Conservation (phyloP, 2,329 filamentous ascomycete species). For the Colletotrichum orchidophilum region DNA sequence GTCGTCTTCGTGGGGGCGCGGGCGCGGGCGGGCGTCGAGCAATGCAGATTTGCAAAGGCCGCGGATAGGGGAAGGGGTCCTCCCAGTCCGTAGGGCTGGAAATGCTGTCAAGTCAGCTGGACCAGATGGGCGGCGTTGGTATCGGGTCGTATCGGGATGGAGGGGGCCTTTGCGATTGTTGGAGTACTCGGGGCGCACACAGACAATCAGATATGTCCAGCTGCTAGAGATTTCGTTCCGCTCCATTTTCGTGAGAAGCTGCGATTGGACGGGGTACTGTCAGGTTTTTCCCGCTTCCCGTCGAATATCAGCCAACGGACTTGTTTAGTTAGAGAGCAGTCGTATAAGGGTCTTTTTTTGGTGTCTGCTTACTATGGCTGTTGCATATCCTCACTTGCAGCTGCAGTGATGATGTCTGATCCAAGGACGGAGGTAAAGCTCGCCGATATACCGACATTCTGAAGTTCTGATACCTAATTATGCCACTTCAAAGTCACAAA, state of each 20-base stretch:
- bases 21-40: neutral
- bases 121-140: slow-evolving; percentile 21
- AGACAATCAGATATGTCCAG: neutral
- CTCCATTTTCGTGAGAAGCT: slow-evolving; percentile 19
- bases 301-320: neutral
- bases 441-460: neutral
- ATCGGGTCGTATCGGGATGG: slow-evolving; percentile 27
- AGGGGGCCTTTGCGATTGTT: neutral
- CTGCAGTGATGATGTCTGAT: neutral
- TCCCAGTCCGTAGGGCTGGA: neutral
- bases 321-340: neutral
- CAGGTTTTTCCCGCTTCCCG: neutral
- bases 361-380: neutral
- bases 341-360: neutral
- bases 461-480: no score
- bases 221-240: neutral
- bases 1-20: neutral
- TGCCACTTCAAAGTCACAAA: neutral
- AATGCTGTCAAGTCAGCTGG: neutral
- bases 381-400: neutral
- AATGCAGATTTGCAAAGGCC: slow-evolving; percentile 9
- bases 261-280: slow-evolving; percentile 4
- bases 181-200: neutral
- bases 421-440: neutral
- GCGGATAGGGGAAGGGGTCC: neutral